A percentile compares a stretch with the other conserved stretches of the same genome.
Conservation (phyloP, 805 yeast species). For the Sugiyamaella marilandica region DNA sequence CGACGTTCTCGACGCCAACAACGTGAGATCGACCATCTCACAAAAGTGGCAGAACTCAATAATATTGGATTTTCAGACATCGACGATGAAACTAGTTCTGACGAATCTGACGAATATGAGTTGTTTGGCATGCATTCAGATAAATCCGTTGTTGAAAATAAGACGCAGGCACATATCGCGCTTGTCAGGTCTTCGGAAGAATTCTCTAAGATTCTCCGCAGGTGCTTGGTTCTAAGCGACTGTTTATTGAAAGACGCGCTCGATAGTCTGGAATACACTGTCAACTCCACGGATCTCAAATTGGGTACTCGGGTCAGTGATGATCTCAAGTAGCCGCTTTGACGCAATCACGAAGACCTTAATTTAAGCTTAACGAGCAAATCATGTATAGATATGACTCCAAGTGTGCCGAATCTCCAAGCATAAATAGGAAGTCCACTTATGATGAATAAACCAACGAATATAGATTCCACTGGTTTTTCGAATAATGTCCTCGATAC, state of each 20-base stretch:
- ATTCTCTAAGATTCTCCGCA: conserved; percentile 11
- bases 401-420: conserved; percentile 8
- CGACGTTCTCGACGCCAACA: conserved; percentile 21
- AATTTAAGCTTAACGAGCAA: neutral
- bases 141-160: neutral
- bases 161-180: conserved; percentile 13
- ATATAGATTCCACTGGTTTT: conserved; percentile 31
- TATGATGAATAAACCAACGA: conserved; percentile 27
- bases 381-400: neutral
- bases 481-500: conserved; percentile 32
- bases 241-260: conserved; percentile 17
- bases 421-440: conserved; percentile 32
- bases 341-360: neutral
- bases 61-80: neutral
- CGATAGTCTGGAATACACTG: conserved; percentile 9
- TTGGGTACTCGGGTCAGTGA: conserved; percentile 11
- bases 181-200: conserved; percentile 14
- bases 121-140: neutral
- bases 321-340: neutral
- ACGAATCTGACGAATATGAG: neutral
- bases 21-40: conserved; percentile 21
- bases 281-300: conserved; percentile 12
- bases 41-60: neutral
- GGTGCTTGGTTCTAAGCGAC: conserved; percentile 17
- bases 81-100: neutral